Percentiles rank a stretch among this genome's conserved stretches.
These are phyloP conservation scores for Saccharum officinarum DNA, from an alignment of 176 grass and related monocot species.

Conservation along the genomic window DNA sequence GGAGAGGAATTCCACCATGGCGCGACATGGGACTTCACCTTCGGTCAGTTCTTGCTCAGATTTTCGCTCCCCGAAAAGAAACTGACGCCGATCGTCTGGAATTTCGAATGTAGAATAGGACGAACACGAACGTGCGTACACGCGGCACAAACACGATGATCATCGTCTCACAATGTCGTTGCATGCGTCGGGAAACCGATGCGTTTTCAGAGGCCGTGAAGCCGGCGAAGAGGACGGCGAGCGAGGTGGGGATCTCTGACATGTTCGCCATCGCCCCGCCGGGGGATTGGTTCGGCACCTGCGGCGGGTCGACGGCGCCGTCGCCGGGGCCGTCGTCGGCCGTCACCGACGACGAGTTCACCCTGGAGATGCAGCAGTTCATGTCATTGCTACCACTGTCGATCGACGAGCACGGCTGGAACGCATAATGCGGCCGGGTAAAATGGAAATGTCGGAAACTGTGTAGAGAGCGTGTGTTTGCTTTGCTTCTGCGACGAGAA, in stretches of 20 bases:
- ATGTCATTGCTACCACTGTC: slow-evolving; percentile 39
- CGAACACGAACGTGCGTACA: background rate
- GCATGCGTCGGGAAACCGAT: background rate
- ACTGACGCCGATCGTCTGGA: background rate
- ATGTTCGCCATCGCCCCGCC: background rate
- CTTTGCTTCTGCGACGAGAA: background rate
- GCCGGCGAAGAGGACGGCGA: slow-evolving; percentile 37
- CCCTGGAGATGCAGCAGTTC: slow-evolving; percentile 49
- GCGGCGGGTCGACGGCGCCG: slow-evolving; percentile 28
- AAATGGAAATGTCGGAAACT: background rate
- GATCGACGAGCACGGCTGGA: slow-evolving; percentile 42
- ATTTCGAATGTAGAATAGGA: slow-evolving; percentile 24
- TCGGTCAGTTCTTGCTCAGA: slow-evolving; percentile 36
- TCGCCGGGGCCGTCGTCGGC: slow-evolving; percentile 57
- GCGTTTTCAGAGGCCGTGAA: slow-evolving; percentile 35
- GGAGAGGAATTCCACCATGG: slow-evolving; percentile 18
- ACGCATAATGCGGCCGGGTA: background rate
- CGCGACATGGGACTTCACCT: slow-evolving; percentile 42
- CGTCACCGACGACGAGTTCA: slow-evolving; percentile 51
- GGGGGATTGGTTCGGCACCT: slow-evolving; percentile 34
- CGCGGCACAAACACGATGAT: background rate
- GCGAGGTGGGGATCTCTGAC: slow-evolving; percentile 20
- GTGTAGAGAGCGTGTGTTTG: slow-evolving; percentile 9
- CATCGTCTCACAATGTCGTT: background rate
- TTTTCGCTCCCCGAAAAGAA: background rate